These are phyloP conservation scores for Dictyostelium purpureum DNA, from an alignment of 78 protist genomes.

Conservation along the genomic window DNA sequence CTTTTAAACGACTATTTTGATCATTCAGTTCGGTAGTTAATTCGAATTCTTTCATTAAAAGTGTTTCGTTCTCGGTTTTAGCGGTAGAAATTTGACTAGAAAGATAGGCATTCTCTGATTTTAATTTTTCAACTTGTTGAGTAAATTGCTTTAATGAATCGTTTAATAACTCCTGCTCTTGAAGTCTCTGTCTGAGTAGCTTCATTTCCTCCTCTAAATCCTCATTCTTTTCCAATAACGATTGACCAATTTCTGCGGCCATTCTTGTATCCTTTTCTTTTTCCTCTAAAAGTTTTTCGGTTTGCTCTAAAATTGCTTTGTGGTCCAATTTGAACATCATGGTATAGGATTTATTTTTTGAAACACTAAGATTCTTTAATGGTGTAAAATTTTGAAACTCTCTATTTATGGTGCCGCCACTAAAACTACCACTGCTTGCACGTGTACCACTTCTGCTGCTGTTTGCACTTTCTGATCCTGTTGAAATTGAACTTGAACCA, in stretches of 20 bases:
- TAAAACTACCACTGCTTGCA: neutral
- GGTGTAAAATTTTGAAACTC: slow-evolving; percentile 42
- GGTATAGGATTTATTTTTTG: slow-evolving; percentile 39
- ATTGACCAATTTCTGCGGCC: slow-evolving; percentile 74
- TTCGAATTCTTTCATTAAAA: neutral
- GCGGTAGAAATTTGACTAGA: neutral
- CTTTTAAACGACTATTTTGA: neutral
- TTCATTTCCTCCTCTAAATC: slow-evolving; percentile 51
- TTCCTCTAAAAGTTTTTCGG: slow-evolving; percentile 54
- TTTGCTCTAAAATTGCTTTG: slow-evolving; percentile 35
- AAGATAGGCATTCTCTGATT: slow-evolving; percentile 14
- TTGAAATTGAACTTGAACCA: neutral
- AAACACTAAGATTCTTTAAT: neutral
- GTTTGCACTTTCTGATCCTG: neutral
- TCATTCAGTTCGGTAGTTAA: neutral
- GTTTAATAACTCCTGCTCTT: slow-evolving; percentile 9
- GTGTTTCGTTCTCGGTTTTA: neutral
- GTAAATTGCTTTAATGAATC: neutral
- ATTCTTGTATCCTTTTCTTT: slow-evolving; percentile 66
- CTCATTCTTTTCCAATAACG: slow-evolving; percentile 34
- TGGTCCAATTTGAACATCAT: slow-evolving; percentile 62
- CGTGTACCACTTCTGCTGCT: neutral
- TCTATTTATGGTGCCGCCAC: neutral
- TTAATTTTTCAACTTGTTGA: slow-evolving; percentile 15
- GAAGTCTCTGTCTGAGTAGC: neutral